These are phyloP conservation scores for Colletotrichum sp. DNA, from an alignment of 2,329 filamentous ascomycete genomes.

Conservation along the genomic window DNA sequence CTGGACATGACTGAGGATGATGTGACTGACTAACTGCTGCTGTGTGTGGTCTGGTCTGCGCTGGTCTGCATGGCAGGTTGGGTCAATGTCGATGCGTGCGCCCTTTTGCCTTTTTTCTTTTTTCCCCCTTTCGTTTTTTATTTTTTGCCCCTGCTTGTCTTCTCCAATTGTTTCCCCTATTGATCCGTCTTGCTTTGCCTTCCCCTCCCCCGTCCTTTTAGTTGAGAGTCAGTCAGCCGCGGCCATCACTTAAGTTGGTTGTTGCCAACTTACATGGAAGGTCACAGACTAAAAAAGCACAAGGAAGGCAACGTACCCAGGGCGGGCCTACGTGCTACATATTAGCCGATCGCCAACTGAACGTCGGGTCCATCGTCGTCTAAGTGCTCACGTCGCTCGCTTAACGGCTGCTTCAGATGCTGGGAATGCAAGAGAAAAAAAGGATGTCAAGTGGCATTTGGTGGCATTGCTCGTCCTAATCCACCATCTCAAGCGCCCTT, in stretches of 20 bases:
- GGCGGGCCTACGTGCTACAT: neutral
- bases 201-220: neutral
- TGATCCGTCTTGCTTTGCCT: neutral
- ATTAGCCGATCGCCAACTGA: neutral
- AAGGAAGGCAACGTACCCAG: neutral
- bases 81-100: neutral
- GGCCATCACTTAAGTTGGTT: neutral
- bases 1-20: neutral
- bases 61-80: neutral
- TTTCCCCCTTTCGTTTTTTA: neutral
- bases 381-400: neutral
- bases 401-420: neutral
- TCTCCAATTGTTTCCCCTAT: neutral
- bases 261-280: neutral
- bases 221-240: neutral
- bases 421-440: neutral
- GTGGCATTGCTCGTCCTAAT: neutral
- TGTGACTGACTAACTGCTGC: neutral
- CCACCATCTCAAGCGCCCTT: neutral
- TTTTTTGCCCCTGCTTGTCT: neutral
- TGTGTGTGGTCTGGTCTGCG: neutral
- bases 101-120: neutral
- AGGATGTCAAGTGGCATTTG: neutral
- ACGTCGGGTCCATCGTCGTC: neutral
- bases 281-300: neutral